Base-by-base conservation (phyloP, 306 rosid species). In the Cicer arietinum region DNA sequence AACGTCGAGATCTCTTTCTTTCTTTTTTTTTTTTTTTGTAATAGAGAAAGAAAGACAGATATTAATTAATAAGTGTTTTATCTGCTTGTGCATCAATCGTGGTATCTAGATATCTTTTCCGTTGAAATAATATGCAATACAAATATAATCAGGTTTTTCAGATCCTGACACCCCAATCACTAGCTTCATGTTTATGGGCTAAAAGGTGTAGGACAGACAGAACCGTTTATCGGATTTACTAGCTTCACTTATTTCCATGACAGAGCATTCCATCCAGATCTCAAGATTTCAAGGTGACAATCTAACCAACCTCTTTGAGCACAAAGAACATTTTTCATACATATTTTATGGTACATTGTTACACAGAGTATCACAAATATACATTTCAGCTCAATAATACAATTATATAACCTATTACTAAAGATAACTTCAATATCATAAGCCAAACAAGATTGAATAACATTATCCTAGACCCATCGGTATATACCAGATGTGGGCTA, bases 351-450 rank as follows among this genome's bases (percentile, higher is more conserved):
- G 75, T 70, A 12, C 30, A 61, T 57, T 76, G 84, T 74, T 79
- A 67, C 90, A 86, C 40, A 59, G 42, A 51, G 47, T 82, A 75
- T 40, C 67, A 61, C 63, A 71, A 84, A 78, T 78, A 42, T 78
- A 86, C 83, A 81, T 78, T 70, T 70, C 62, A 63, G 39, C 51
- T 54, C 54, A 35, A 30, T 35, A 74, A 35, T 6, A 79, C 9
- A 43, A 63, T 6, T 69, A 85, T 69, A 77, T 44, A 74, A 69
- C 72, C 78, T 50, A 59, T 57, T 69, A 76, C 84, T 75, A 80
- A 75, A 73, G 57, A 54, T 79, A 86, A 50, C 63, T 77, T 70
- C 59, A 73, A 78, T 83, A 84, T 79, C 78, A 76, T 52, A 82
- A 62, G 40, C 73, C 82, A 84, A 74, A 85, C 75, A 82, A 17